Evolutionary conservation across 1,284 basidiomycete species (phyloP), one percentile per base, ranked within the genome.

Genomic region (Erythrobasidium hasegawianum): DNA sequence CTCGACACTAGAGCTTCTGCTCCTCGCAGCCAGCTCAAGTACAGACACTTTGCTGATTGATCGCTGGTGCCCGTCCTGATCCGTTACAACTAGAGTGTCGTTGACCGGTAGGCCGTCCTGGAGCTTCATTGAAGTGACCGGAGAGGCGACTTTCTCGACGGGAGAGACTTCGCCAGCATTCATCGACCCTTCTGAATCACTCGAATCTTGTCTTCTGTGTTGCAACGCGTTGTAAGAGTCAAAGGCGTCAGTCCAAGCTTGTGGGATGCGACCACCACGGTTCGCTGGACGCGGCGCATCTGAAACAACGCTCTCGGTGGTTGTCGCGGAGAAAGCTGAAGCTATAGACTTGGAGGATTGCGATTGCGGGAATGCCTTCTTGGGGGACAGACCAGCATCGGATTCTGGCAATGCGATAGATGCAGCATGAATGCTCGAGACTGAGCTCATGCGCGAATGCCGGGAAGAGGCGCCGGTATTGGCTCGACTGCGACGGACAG

Each of bases 1-100:
- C 7, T 69, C 70, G 20, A 70, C 61, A 16, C 67, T 69, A 20
- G 70, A 71, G 18, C 68, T 60, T 13, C 72, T 55, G 43, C 61
- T 64, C 13, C 54, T n/a, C 8, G 43, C 52, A 38, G 43, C 43
- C 43, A 47, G 14, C 43, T 47, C 43, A n/a, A 47, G 43, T 24
- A 47, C 43, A 47, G 43, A 47, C 4, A 14, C 16, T 14, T 47
- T 47, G 43, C 43, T 47, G 4, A 47, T 24, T 5, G 43, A n/a
- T 24, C 16, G 4, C n/a, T 24, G 43, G 8, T 47, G 16, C 7
- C 43, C 43, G 22, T 47, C 16, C 7, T 47, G 4, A 24, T 47
- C 43, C 7, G 43, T 47, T 8, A 47, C 43, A 14, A 47, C 8
- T 5, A 47, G 43, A 8, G 43, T 47, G 43, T 47, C 43, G 4